Evolutionary conservation across 139 green algal species (phyloP).

Genomic region (Gonium pectorale): DNA sequence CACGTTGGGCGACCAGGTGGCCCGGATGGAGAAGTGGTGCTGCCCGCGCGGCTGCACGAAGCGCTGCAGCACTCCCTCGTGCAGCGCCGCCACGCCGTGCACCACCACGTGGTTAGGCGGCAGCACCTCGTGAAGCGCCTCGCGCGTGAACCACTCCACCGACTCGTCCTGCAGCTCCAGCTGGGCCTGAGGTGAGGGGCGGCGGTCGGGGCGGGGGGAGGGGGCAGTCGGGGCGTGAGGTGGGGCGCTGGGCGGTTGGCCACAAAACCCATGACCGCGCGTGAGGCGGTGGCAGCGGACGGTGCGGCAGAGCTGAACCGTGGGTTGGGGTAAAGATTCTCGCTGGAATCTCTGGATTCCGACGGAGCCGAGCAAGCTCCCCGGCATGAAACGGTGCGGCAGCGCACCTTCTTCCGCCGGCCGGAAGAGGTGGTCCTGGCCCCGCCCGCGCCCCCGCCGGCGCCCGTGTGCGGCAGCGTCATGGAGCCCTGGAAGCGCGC

Average conservation of each 20-base stretch:
- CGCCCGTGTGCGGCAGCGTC: conserved; percentile 16
- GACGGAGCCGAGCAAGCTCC: no score
- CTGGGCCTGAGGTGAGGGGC: not conserved
- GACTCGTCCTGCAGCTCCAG: conserved; percentile 25
- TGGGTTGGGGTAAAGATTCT: no score
- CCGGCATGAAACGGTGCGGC: no score
- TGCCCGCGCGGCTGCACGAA: conserved; percentile 50
- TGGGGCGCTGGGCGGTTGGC: no score
- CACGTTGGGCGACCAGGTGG: conserved; percentile 39
- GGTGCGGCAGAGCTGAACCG: no score
- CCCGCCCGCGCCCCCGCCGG: no score
- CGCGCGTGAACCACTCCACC: conserved; percentile 34
- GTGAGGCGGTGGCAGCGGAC: no score
- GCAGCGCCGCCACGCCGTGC: conserved; percentile 43
- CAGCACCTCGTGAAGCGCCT: conserved; percentile 38
- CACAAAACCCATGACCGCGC: no score
- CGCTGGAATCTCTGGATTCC: no score
- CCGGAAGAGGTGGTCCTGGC: not conserved
- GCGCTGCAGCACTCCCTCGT: conserved; percentile 58
- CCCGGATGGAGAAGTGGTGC: conserved; percentile 43
- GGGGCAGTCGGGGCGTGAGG: no score
- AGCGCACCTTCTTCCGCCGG: not conserved
- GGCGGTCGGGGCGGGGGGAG: no score
- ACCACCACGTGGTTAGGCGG: conserved; percentile 33
- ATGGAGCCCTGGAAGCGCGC: conserved; percentile 30